These are phyloP conservation scores for Stachybotrys chlorohalonatus DNA, from an alignment of 2,329 filamentous ascomycete genomes.

Conservation along the genomic window DNA sequence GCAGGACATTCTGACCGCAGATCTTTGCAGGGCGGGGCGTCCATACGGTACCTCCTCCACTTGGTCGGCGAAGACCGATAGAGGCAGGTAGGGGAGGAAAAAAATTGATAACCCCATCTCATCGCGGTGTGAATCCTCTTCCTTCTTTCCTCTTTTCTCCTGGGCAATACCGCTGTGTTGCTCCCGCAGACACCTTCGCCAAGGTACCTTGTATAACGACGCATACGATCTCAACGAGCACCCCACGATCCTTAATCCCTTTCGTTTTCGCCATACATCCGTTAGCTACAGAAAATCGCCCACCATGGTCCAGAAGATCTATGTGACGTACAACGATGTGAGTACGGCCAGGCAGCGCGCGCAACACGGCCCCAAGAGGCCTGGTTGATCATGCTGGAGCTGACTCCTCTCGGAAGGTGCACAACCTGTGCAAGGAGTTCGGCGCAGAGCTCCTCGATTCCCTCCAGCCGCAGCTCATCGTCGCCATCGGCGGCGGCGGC, in stretches of 20 bases:
- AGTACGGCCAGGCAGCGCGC: slow-evolving; percentile 18
- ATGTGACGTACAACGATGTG: slow-evolving; percentile 89
- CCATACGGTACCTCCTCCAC: neutral
- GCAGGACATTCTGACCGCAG: no score
- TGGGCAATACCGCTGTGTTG: slow-evolving; percentile 8
- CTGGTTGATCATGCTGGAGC: slow-evolving; percentile 5
- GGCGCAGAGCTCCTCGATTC: slow-evolving; percentile 73
- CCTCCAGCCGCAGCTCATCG: slow-evolving; percentile 92
- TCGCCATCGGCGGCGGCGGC: slow-evolving; percentile 94
- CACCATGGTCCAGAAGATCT: slow-evolving; percentile 76
- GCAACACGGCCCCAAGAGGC: no score
- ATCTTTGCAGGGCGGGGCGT: no score
- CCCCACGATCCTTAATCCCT: neutral
- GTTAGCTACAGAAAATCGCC: slow-evolving; percentile 7
- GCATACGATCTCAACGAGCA: neutral
- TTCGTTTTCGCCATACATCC: slow-evolving; percentile 7
- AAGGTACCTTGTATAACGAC: neutral
- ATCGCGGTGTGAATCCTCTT: neutral
- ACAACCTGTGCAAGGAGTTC: slow-evolving; percentile 90
- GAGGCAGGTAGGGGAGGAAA: neutral
- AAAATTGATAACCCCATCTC: neutral
- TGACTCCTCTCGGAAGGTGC: slow-evolving; percentile 54
- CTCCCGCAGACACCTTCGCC: slow-evolving; percentile 1
- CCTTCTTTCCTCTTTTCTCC: slow-evolving; percentile 6
- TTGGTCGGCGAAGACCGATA: neutral